Evolutionary conservation across 106 monocot species (phyloP).

Genomic region (Allium sativum): DNA sequence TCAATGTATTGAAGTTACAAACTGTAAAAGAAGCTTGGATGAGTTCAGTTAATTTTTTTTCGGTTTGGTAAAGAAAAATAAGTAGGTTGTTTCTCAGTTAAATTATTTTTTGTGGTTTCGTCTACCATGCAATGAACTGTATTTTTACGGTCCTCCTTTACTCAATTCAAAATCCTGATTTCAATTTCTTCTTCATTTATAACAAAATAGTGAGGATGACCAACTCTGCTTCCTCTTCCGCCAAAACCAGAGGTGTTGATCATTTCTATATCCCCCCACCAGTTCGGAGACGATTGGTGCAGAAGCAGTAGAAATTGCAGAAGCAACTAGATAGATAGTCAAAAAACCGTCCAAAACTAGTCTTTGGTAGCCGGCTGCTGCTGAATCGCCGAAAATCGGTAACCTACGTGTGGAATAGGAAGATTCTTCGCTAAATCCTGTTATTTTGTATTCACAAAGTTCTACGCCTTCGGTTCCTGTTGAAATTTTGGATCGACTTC

Average conservation of each 20-base stretch:
- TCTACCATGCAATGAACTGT: too few relatives aligned
- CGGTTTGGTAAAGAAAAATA: too few relatives aligned
- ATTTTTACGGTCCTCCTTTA: too few relatives aligned
- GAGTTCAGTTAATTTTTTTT: too few relatives aligned
- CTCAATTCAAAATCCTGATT: neutral
- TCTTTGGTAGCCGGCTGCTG: constrained; percentile 6
- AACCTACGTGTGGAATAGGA: constrained; percentile 35
- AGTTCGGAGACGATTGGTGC: constrained; percentile 19
- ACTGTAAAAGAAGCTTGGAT: too few relatives aligned
- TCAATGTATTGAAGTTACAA: too few relatives aligned
- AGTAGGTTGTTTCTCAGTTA: too few relatives aligned
- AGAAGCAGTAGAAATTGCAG: constrained; percentile 22
- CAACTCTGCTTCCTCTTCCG: constrained; percentile 26
- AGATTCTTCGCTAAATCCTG: constrained; percentile 28
- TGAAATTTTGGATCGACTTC: constrained; percentile 51
- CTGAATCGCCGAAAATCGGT: neutral
- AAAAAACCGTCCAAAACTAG: constrained; percentile 9
- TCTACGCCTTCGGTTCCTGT: constrained; percentile 13
- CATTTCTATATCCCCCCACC: constrained; percentile 70
- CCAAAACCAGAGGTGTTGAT: constrained; percentile 35
- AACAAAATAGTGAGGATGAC: too few relatives aligned
- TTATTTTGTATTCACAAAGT: constrained; percentile 13
- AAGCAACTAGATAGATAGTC: constrained; percentile 13
- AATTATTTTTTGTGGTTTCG: too few relatives aligned
- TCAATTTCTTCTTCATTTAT: neutral